Conservation (phyloP, 225 moss, liverwort and hornwort genomes). For the Pseudoscleropodium purum region DNA sequence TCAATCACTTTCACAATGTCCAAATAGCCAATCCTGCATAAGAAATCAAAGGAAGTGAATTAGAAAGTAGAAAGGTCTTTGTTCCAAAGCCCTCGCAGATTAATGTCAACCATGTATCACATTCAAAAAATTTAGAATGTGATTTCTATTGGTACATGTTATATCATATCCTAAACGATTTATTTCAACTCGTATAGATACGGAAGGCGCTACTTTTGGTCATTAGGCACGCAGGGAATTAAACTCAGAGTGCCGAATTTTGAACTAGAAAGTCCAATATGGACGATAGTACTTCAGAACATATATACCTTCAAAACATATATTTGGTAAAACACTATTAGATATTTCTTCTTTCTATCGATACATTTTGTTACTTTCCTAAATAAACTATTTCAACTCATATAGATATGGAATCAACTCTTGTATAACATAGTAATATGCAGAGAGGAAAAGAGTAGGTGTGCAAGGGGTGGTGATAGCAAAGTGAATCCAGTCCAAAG, state of each 20-base stretch:
- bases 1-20: slow-evolving; percentile 89
- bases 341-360: neutral
- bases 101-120: neutral
- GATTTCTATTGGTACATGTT: neutral
- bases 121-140: neutral
- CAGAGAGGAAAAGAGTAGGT: neutral
- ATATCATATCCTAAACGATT: neutral
- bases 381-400: neutral
- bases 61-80: neutral
- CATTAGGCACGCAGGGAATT: neutral
- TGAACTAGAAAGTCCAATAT: neutral
- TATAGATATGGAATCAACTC: neutral
- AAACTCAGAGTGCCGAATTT: neutral
- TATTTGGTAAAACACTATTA: neutral
- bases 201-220: neutral
- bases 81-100: neutral
- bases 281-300: neutral
- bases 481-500: neutral
- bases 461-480: neutral
- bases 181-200: neutral
- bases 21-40: slow-evolving; percentile 79
- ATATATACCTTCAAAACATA: neutral
- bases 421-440: neutral
- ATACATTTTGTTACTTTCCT: neutral
- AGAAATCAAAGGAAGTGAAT: neutral